Evolutionary conservation across 805 yeast species (phyloP), one percentile per base, ranked within the genome.

Genomic region (Candida hispaniensis): DNA sequence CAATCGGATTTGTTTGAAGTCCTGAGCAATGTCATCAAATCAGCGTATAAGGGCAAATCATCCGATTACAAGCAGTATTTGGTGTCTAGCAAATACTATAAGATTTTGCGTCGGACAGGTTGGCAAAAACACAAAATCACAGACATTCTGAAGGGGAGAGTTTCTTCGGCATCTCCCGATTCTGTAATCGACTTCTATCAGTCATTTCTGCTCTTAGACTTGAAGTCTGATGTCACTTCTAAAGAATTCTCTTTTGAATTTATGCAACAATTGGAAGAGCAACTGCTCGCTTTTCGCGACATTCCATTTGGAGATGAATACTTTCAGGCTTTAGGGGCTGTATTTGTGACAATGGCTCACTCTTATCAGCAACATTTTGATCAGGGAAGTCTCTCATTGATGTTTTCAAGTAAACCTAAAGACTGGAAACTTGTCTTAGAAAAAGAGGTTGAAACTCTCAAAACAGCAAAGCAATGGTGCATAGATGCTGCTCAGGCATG

Each of bases 271-370:
- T 32, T 18, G 23, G 28, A 32, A 10, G n/a, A 16, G 7, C 36
- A 32, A n/a, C 8, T 32, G 22, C 22, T 28, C 2, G 28, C 36
- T 3, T 32, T 32, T 18, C 23, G 36, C 17, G 36, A 32, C 5
- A 17, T 32, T n/a, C 36, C 36, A 5, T 32, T 32, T 17, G 36
- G 36, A 6, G 36, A 27, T 4, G 36, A 32, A 10, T 32, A 32
- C 18, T 32, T 27, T 8, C 23, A 32, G 18, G 36, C 36, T 2
- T 21, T 32, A 11, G 36, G 36, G 5, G 17, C 36, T 4, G 36
- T 28, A 2, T 32, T 32, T 14, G 18, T 32, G 36, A 32, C 28
- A 5, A 32, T 32, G n/a, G 12, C 36, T 4, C 36, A 32, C 23
- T 32, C 36, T 2, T 32, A 17, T 23, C 23, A 32, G 28, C 28